phyloP scores from a whole-genome alignment of 495 filamentous ascomycete species.

The Physcia stellaris region DNA sequence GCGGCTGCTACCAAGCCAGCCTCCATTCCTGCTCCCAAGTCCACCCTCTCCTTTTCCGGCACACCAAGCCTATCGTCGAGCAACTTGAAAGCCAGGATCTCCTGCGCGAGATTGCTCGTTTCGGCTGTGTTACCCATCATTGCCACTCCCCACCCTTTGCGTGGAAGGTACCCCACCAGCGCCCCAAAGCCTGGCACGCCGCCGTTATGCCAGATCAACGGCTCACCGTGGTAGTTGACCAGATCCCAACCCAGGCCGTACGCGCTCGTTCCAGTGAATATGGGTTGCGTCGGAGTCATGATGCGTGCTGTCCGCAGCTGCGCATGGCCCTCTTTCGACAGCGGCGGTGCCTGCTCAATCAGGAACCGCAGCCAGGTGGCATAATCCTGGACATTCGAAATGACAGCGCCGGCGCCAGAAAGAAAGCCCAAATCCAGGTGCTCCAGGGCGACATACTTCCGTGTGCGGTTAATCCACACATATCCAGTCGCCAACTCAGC shows the following conservation, averaged over 20 bases:
- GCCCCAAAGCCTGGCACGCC: conserved; percentile 32
- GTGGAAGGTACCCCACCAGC: conserved; percentile 32
- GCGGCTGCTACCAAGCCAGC: conserved; percentile 10
- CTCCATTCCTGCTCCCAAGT: conserved; percentile 18
- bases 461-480: conserved; percentile 8
- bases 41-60: conserved; percentile 11
- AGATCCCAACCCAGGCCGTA: conserved; percentile 35
- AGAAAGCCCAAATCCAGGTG: conserved; percentile 20
- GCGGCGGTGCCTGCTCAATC: conserved; percentile 19
- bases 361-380: conserved; percentile 32
- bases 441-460: conserved; percentile 8
- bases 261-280: conserved; percentile 14
- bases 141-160: conserved; percentile 28
- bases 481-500: conserved; percentile 19
- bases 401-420: conserved; percentile 35
- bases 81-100: conserved; percentile 24
- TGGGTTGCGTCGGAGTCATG: neutral
- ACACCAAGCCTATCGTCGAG: conserved; percentile 27
- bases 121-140: conserved; percentile 31
- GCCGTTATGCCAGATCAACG: conserved; percentile 29
- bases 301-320: conserved; percentile 26
- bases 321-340: conserved; percentile 23
- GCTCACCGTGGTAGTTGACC: conserved; percentile 28
- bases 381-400: conserved; percentile 40
- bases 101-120: conserved; percentile 17